These are phyloP conservation scores for Phialophora tarda DNA, from an alignment of 2,329 filamentous ascomycete species.

Conservation along the genomic window DNA sequence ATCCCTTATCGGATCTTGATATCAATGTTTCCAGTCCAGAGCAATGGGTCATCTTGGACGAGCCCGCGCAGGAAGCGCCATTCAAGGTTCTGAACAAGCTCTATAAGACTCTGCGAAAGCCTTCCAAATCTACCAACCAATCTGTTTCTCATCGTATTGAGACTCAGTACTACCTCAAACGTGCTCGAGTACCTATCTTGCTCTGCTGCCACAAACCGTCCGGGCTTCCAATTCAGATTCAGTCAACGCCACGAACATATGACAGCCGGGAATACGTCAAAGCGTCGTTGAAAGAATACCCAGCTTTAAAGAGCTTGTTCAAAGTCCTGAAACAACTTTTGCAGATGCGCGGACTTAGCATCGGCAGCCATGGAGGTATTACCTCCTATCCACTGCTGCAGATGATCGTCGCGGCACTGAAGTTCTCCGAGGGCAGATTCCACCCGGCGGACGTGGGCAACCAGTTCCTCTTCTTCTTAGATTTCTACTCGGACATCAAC, in stretches of 20 bases:
- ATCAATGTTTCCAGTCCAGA: conserved; percentile 43
- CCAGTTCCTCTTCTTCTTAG: conserved; percentile 57
- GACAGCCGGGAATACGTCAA: conserved; percentile 52
- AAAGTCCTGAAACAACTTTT: conserved; percentile 57
- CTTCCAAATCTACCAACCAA: conserved; percentile 11
- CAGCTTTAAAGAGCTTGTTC: conserved; percentile 58
- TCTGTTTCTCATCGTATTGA: conserved; percentile 23
- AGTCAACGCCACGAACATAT: conserved; percentile 51
- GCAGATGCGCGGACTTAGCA: conserved; percentile 56
- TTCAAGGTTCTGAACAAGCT: conserved; percentile 21
- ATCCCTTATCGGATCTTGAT: conserved; percentile 62
- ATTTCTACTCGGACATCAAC: conserved; percentile 57
- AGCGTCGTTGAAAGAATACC: conserved; percentile 56
- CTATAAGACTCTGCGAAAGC: conserved; percentile 21
- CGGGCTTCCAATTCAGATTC: conserved; percentile 60
- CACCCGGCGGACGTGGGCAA: conserved; percentile 44
- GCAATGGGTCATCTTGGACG: conserved; percentile 17
- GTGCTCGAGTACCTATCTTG: conserved; percentile 44
- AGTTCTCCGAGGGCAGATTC: conserved; percentile 48
- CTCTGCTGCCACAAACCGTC: conserved; percentile 52
- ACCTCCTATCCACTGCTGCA: conserved; percentile 62
- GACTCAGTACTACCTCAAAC: conserved; percentile 21
- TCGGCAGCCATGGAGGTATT: conserved; percentile 57
- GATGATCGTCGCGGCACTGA: conserved; percentile 62
- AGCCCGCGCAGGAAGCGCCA: conserved; percentile 14